Percentiles rank a stretch among this genome's conserved stretches.
Conservation (phyloP, 192 early-diverging fungal genomes). For the Linderina pennispora region DNA sequence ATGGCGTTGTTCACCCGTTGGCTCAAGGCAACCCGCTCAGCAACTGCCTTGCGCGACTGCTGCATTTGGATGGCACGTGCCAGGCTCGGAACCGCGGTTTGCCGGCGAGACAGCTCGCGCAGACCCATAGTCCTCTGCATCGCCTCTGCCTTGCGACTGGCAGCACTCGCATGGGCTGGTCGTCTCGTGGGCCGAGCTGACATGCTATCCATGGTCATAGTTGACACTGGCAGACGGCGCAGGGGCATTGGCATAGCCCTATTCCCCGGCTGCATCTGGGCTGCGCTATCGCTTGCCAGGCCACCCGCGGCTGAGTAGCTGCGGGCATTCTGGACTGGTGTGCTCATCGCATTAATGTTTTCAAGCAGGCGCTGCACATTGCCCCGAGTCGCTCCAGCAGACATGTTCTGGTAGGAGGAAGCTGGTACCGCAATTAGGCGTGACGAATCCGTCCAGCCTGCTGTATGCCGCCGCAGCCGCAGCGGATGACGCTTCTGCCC, state of each 20-base stretch:
- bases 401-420: not conserved
- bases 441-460: too few species aligned
- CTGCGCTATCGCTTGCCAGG: too few species aligned
- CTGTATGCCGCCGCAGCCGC: too few species aligned
- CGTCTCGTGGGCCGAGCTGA: constrained; percentile 14
- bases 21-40: constrained; percentile 1
- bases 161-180: constrained; percentile 10
- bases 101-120: constrained; percentile 11
- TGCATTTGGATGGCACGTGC: constrained; percentile 45
- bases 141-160: constrained; percentile 5
- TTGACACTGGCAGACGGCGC: constrained; percentile 36
- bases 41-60: constrained; percentile 42
- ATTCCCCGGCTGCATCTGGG: not conserved
- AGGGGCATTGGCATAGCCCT: constrained; percentile 13
- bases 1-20: not conserved
- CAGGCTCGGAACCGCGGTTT: constrained; percentile 34
- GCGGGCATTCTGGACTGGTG: constrained; percentile 36
- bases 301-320: constrained; percentile 7
- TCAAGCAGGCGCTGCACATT: constrained; percentile 41
- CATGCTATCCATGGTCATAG: constrained; percentile 26
- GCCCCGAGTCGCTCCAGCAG: constrained; percentile 21
- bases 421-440: too few species aligned
- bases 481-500: too few species aligned
- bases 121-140: constrained; percentile 29
- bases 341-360: constrained; percentile 29